Conservation (phyloP, 2,329 filamentous ascomycete species). For the Dactylonectria macrodidyma region DNA sequence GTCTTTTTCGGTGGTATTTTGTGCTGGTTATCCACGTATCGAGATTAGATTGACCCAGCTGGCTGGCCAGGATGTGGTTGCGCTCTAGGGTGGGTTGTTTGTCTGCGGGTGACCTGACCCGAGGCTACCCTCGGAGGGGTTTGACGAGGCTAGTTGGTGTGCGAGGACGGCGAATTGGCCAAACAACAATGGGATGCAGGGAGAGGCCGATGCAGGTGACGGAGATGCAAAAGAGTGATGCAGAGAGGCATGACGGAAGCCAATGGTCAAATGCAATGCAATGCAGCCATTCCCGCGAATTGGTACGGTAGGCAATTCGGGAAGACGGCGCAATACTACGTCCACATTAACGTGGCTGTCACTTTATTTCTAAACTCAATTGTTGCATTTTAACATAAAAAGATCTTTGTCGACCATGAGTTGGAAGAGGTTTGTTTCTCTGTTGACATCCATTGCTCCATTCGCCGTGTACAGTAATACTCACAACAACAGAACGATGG, state of each 20-base stretch:
- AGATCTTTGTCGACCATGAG: no score
- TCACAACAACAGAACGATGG: not conserved
- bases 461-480: no score
- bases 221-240: conserved; percentile 4
- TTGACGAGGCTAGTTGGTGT: conserved; percentile 15
- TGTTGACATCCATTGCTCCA: no score
- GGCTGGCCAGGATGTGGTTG: conserved; percentile 13
- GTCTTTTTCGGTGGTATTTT: conserved; percentile 10
- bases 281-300: conserved; percentile 22
- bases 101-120: conserved; percentile 21
- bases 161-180: conserved; percentile 1
- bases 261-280: conserved; percentile 18
- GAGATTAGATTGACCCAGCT: conserved; percentile 14
- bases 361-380: not conserved
- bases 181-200: conserved; percentile 20
- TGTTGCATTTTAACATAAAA: no score
- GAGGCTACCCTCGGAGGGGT: conserved; percentile 18
- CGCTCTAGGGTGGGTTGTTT: conserved; percentile 23
- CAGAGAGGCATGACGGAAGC: not conserved
- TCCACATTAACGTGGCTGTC: conserved; percentile 13
- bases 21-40: conserved; percentile 10
- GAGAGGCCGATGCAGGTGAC: not conserved
- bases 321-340: not conserved
- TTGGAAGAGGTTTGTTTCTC: no score
- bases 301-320: not conserved